Evolutionary conservation across 257 asterid genomes (phyloP).

Genomic region (Sherardia arvensis): DNA sequence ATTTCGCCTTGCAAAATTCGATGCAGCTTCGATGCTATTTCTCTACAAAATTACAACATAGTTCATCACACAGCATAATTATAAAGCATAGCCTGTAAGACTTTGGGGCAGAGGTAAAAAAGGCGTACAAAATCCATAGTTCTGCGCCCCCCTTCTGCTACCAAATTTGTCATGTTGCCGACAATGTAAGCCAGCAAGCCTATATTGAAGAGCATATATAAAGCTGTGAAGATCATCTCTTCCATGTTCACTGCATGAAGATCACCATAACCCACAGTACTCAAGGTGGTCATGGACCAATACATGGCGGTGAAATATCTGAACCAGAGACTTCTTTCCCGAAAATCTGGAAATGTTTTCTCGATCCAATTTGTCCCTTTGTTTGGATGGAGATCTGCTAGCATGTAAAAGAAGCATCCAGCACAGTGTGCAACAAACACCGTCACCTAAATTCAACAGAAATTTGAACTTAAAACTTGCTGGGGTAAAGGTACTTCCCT

Average conservation of each 20-base stretch:
- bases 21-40: conserved; percentile 75
- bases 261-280: conserved; percentile 93
- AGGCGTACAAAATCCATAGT: conserved; percentile 86
- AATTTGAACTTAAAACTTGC: not conserved
- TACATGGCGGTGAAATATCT: conserved; percentile 64
- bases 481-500: not conserved
- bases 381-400: conserved; percentile 59
- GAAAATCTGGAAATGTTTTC: conserved; percentile 42
- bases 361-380: conserved; percentile 74
- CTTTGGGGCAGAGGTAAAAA: not conserved
- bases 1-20: conserved; percentile 63
- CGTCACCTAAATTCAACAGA: conserved; percentile 46
- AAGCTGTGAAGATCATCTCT: conserved; percentile 68
- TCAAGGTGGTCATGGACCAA: conserved; percentile 89
- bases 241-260: conserved; percentile 67
- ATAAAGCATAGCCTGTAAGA: not conserved
- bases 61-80: not conserved
- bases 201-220: conserved; percentile 77
- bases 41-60: conserved; percentile 34
- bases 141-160: conserved; percentile 91
- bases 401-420: conserved; percentile 68
- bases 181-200: conserved; percentile 80
- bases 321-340: conserved; percentile 39
- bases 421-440: conserved; percentile 74
- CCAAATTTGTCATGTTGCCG: conserved; percentile 93